Percentiles rank a stretch among this genome's conserved stretches.
These are phyloP conservation scores for Dissophora ornata DNA, from an alignment of 192 early-diverging fungal species.

Conservation along the genomic window DNA sequence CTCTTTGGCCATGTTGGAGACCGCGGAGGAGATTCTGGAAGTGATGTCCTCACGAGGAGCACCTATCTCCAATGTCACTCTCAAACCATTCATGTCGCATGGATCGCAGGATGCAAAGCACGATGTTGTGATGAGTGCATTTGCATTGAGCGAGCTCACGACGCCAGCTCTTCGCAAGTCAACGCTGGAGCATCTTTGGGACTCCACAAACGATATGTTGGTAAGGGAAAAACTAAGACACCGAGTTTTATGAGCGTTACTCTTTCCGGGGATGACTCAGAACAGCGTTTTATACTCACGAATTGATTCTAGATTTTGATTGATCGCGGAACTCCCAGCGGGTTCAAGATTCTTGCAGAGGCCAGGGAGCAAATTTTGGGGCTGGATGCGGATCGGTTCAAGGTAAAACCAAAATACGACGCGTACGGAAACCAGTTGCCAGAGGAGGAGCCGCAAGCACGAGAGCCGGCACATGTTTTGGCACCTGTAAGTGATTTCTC, in stretches of 20 bases:
- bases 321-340: conserved; percentile 83
- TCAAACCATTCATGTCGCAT: conserved; percentile 74
- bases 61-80: conserved; percentile 51
- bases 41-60: conserved; percentile 27
- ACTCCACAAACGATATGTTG: conserved; percentile 80
- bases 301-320: conserved; percentile 67
- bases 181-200: conserved; percentile 80
- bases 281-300: not conserved
- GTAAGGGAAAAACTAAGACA: conserved; percentile 32
- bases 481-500: conserved; percentile 69
- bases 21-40: conserved; percentile 66
- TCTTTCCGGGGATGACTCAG: not conserved
- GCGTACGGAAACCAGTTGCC: conserved; percentile 24
- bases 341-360: conserved; percentile 71
- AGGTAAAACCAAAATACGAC: conserved; percentile 38
- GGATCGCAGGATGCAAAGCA: conserved; percentile 56
- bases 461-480: conserved; percentile 70
- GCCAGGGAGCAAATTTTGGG: conserved; percentile 77
- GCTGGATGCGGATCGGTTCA: conserved; percentile 43
- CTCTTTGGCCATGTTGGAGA: conserved; percentile 80
- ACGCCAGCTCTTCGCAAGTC: conserved; percentile 70
- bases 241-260: too few species aligned
- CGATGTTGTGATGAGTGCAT: conserved; percentile 82
- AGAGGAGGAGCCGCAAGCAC: not conserved
- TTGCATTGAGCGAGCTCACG: conserved; percentile 79